phyloP scores from a whole-genome alignment of 352 stramenopile species.

The Globisporangium megalacanthum region DNA sequence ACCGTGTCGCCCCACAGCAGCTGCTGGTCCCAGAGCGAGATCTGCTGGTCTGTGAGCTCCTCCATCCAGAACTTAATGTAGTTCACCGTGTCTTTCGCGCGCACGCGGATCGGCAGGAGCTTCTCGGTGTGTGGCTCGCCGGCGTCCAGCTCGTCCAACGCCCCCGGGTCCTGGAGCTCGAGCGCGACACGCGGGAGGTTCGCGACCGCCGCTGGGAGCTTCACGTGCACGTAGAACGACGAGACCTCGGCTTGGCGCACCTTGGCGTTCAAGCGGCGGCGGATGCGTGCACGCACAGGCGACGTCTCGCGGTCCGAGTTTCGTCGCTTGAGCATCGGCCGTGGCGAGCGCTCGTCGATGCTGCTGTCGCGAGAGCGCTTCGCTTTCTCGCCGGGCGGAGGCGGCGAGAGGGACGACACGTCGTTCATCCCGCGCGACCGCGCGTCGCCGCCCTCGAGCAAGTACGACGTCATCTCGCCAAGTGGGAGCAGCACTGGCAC shows the following conservation, averaged over 20 bases:
- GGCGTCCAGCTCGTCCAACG: constrained; percentile 11
- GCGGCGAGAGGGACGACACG: constrained; percentile 55
- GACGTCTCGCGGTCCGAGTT: constrained; percentile 43
- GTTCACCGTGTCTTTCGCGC: constrained; percentile 63
- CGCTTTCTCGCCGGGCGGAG: constrained; percentile 49
- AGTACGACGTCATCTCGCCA: constrained; percentile 50
- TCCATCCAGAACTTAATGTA: constrained; percentile 84
- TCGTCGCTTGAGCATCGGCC: constrained; percentile 21
- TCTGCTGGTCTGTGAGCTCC: constrained; percentile 68
- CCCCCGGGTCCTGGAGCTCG: constrained; percentile 58
- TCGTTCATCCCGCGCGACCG: constrained; percentile 2
- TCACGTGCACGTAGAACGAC: constrained; percentile 62
- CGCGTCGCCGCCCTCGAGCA: constrained; percentile 38
- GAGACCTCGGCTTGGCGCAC: constrained; percentile 41
- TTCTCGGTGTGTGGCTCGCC: constrained; percentile 13
- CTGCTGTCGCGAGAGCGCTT: constrained; percentile 17
- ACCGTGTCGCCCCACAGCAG: constrained; percentile 73
- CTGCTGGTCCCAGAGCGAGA: constrained; percentile 80
- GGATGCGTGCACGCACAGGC: constrained; percentile 47
- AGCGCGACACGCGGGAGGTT: constrained; percentile 60
- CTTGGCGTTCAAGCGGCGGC: constrained; percentile 42
- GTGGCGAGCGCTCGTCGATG: constrained; percentile 18
- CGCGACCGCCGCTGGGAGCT: constrained; percentile 52
- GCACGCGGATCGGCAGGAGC: constrained; percentile 57
- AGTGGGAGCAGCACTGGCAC: constrained; percentile 62